Evolutionary conservation across 495 filamentous ascomycete genomes (phyloP).

Genomic region (Bryoglossum gracile): DNA sequence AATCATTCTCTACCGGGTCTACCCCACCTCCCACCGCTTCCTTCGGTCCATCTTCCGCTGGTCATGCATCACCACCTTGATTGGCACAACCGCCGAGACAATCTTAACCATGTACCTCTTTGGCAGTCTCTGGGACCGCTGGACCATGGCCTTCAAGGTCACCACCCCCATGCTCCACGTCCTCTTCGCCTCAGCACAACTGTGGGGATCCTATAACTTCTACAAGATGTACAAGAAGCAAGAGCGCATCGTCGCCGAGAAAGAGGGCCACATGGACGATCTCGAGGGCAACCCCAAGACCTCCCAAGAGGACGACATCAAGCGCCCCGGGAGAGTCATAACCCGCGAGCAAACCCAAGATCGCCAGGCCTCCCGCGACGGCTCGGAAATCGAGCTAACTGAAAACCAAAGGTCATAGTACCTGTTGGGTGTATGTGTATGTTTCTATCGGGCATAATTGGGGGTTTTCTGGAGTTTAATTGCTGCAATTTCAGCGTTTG

Average conservation of each 20-base stretch:
- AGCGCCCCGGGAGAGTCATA: no score
- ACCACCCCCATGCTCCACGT: conserved; percentile 41
- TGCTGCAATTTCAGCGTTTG: no score
- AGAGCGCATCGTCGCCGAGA: conserved; percentile 21
- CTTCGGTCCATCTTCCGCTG: conserved; percentile 35
- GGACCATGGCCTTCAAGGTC: conserved; percentile 42
- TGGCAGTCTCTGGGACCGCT: conserved; percentile 37
- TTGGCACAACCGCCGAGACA: conserved; percentile 37
- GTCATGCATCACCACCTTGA: conserved; percentile 35
- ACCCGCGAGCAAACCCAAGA: not conserved
- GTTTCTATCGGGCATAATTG: no score
- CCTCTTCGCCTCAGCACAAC: conserved; percentile 37
- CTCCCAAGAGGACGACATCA: not conserved
- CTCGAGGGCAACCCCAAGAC: not conserved
- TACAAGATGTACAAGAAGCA: conserved; percentile 37
- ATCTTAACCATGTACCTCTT: conserved; percentile 43
- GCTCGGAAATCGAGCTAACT: not conserved
- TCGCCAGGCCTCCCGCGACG: not conserved
- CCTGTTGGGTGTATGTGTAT: no score
- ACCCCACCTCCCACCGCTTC: conserved; percentile 33
- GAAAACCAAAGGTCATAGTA: not conserved
- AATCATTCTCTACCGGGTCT: conserved; percentile 42
- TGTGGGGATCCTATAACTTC: conserved; percentile 40
- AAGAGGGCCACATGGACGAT: conserved; percentile 4
- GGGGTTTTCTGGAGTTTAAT: no score